Percentiles rank a stretch among this genome's conserved stretches.
Evolutionary conservation across 1,284 basidiomycete genomes (phyloP).

Genomic region (Neolentinus lepideus): DNA sequence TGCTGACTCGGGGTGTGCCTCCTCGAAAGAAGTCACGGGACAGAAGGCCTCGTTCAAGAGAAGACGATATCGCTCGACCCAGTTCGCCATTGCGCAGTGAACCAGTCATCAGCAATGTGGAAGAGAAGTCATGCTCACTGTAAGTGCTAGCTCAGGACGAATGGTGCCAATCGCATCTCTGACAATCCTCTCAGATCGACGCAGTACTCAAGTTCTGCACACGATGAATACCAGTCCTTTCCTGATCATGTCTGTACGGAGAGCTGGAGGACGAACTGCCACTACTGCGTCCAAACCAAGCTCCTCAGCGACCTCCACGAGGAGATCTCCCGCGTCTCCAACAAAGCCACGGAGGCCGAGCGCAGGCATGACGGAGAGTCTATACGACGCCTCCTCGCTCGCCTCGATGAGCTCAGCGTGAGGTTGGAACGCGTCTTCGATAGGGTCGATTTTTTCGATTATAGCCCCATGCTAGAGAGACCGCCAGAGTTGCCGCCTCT

Average conservation of each 20-base stretch:
- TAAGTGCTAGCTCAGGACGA: too few species aligned
- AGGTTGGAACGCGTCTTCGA: neutral
- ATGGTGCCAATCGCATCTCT: too few species aligned
- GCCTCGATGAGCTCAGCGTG: neutral
- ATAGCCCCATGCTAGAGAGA: neutral
- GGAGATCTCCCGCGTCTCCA: neutral
- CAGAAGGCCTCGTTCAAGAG: neutral
- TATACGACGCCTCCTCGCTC: neutral
- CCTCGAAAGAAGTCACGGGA: neutral
- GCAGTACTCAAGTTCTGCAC: too few species aligned
- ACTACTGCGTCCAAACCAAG: neutral
- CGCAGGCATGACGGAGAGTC: neutral
- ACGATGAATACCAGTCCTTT: neutral
- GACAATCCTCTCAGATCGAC: too few species aligned
- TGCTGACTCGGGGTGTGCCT: too few species aligned
- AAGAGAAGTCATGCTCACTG: too few species aligned
- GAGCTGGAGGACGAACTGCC: neutral
- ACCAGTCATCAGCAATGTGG: too few species aligned
- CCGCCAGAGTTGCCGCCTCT: neutral
- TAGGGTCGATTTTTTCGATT: neutral
- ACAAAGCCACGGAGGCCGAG: neutral
- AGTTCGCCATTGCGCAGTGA: neutral
- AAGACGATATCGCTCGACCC: neutral
- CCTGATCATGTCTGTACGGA: neutral
- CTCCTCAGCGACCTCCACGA: neutral